Evolutionary conservation across 768 basidiomycete genomes (phyloP), one percentile per base, ranked within the genome.

Genomic region (Mrakia gelida): DNA sequence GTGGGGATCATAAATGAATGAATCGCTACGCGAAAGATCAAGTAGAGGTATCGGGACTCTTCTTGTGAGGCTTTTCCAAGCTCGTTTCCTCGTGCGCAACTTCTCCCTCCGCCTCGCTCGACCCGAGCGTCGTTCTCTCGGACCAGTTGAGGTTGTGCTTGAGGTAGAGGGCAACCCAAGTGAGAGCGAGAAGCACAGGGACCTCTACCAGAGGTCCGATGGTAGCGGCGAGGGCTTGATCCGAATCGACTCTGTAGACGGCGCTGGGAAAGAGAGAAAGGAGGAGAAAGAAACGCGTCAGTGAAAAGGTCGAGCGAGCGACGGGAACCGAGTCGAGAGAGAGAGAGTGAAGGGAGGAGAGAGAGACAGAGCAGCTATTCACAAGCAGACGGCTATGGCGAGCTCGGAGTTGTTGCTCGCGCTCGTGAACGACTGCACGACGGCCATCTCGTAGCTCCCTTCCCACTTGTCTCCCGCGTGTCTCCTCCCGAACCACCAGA

Each of bases 381-480:
- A 71, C 43, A 76, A 41, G 32, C 65, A 88, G 0, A 94, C 90
- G 0, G 93, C 92, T 73, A 94, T 94, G 0, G 93, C 92, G 0
- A 94, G 87, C 85, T 94, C 92, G 88, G 91, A 81, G 15, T 92
- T 93, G 82, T 92, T 93, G 76, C 90, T 91, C 1, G 89, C 90
- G 0, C 91, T 91, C 0, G 92, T 93, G 83, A 94, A 94, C 0
- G 89, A 87, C 59, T 75, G 54, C 8, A 90, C 89, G 2, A 90
- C 91, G 0, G 91, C 91, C 85, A 89, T 88, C 81, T 92, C 88
- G 81, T 93, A 94, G 8, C 34, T 7, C 3, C 88, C 88, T 34
- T 8, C 80, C 71, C 49, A 75, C 67, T 65, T 85, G 86, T 13
- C 79, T 38, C 79, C 79, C 8, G 80, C 79, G 74, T 86, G 84